Base-by-base conservation (phyloP, 2,329 filamentous ascomycete genomes). In the Claviceps pazoutovae region DNA sequence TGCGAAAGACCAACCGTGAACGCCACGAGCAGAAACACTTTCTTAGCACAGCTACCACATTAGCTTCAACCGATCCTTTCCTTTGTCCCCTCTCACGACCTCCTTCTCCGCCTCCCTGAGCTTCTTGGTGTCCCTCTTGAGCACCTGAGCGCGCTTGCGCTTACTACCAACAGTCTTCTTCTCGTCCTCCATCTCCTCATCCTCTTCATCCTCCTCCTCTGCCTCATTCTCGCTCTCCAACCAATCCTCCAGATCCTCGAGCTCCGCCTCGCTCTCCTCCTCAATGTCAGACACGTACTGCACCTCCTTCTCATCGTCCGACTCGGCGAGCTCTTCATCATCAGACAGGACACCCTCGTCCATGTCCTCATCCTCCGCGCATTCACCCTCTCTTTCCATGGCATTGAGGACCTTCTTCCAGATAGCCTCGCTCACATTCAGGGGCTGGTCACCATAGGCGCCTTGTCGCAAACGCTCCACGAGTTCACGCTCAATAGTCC, bases 321-420 rank as follows among this genome's bases (percentile, higher is more conserved):
- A 78, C 60, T 86, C 82, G 60, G 86, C 82, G 51, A 83, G 79
- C 47, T 86, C 80, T 4, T 87, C 84, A 26, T 89, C 86, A 26
- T 89, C 86, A 38, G 86, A 82, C 58, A 87, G 83, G 56, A 94
- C 82, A 9, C 90, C 91, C 59, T 90, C 83, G 65, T 96, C 91
- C 66, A 93, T 68, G 66, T 97, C 91, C 70, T 89, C 81, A 66
- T 96, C 91, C 51, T 88, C 76, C 57, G 80, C 75, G 45, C 85
- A 91, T 62, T 94, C 83, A 54, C 91, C 90, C 60, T 85, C 84
- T 59, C 86, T 79, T 76, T 98, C 93, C 68, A 98, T 76, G 3
- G 88, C 88, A 55, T 83, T 82, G 60, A 98, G 80, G 7, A 98
- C 93, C 78, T 90, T 95, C 78, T 94, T 94, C 93, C 93, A 98